phyloP scores from a whole-genome alignment of 129 eudicot genomes.

The Flaveria brownii region DNA sequence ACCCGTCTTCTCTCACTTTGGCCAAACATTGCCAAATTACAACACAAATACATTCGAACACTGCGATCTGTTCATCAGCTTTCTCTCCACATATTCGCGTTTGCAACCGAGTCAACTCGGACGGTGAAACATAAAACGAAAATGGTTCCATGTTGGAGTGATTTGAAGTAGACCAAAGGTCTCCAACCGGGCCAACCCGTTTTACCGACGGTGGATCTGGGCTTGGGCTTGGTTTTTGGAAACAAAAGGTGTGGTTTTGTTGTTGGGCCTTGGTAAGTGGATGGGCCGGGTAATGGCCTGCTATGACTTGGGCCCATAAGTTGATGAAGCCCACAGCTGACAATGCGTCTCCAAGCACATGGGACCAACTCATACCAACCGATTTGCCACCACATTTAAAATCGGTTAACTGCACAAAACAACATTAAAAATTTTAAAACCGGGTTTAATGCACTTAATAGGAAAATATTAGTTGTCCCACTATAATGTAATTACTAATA shows the following conservation, averaged over 20 bases:
- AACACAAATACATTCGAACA: conserved; percentile 67
- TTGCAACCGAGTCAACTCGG: conserved; percentile 47
- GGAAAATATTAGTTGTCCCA: too few relatives aligned
- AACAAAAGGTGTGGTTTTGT: not conserved
- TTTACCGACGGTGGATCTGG: conserved; percentile 41
- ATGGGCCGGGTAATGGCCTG: conserved; percentile 29
- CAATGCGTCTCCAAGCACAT: conserved; percentile 66
- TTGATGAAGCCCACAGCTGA: conserved; percentile 51
- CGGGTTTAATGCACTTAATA: too few relatives aligned
- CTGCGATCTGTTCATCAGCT: conserved; percentile 11
- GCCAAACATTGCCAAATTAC: conserved; percentile 57
- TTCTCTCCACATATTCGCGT: conserved; percentile 26
- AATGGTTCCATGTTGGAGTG: conserved; percentile 42
- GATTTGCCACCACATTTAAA: conserved; percentile 72
- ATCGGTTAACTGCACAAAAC: conserved; percentile 48
- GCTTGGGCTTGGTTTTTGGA: not conserved
- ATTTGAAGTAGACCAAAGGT: conserved; percentile 45
- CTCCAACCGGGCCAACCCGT: conserved; percentile 69
- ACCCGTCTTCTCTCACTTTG: conserved; percentile 27
- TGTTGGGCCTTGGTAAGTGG: conserved; percentile 39
- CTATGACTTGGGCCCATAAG: conserved; percentile 42
- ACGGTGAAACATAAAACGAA: conserved; percentile 36
- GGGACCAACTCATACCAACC: conserved; percentile 75
- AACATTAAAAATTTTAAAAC: not conserved
- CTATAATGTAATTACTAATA: too few relatives aligned